These are phyloP conservation scores for Amylostereum chailletii DNA, from an alignment of 1,284 basidiomycete genomes.

Conservation along the genomic window DNA sequence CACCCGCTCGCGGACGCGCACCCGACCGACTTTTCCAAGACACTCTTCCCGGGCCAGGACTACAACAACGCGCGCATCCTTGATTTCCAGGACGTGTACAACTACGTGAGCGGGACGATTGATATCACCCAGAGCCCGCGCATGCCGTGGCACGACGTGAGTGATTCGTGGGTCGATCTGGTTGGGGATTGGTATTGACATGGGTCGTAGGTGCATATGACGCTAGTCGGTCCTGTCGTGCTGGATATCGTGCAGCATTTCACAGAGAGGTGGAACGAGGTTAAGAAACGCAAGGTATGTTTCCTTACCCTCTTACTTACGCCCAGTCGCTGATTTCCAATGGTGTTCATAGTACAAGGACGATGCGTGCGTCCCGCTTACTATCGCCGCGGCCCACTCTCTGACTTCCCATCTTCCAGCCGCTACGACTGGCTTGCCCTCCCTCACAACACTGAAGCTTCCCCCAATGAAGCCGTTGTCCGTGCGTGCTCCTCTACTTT, in stretches of 20 bases:
- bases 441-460: slow-evolving; percentile 57
- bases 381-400: background rate
- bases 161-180: slow-evolving; percentile 15
- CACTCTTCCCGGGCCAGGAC: slow-evolving; percentile 90
- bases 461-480: slow-evolving; percentile 58
- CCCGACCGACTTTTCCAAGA: slow-evolving; percentile 72
- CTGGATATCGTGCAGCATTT: slow-evolving; percentile 91
- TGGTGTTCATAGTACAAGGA: slow-evolving; percentile 35
- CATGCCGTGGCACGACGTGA: slow-evolving; percentile 88
- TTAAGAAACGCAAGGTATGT: slow-evolving; percentile 68
- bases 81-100: slow-evolving; percentile 77
- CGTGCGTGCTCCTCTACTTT: slow-evolving; percentile 28
- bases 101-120: slow-evolving; percentile 71
- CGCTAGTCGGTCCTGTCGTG: slow-evolving; percentile 74
- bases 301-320: background rate
- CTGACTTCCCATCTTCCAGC: slow-evolving; percentile 16
- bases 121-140: slow-evolving; percentile 65
- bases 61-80: slow-evolving; percentile 82
- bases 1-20: slow-evolving; percentile 88
- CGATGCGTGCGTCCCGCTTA: slow-evolving; percentile 28
- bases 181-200: background rate
- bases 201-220: slow-evolving; percentile 65
- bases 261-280: slow-evolving; percentile 80
- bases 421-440: slow-evolving; percentile 75
- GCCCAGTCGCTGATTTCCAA: background rate